Evolutionary conservation across 2,329 filamentous ascomycete species (phyloP).

Genomic region (Exophiala oligosperma): DNA sequence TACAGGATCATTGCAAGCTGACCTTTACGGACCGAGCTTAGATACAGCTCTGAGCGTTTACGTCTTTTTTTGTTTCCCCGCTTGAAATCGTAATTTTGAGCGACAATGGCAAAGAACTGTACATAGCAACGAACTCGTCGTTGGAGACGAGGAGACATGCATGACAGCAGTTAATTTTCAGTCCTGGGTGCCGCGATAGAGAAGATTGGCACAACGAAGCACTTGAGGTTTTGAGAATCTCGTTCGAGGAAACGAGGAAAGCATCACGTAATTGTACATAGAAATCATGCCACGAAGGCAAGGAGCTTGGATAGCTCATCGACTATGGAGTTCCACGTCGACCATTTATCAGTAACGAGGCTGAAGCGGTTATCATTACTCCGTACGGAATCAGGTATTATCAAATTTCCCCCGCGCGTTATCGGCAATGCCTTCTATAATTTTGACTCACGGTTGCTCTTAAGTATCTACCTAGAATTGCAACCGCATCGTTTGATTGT

Average conservation of each 20-base stretch:
- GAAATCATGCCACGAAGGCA: background rate
- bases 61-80: slow-evolving; percentile 7
- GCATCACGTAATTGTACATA: slow-evolving; percentile 11
- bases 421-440: background rate
- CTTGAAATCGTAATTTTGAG: slow-evolving; percentile 4
- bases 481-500: too few species aligned
- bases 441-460: too few species aligned
- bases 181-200: background rate
- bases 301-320: slow-evolving; percentile 16
- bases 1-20: slow-evolving; percentile 78
- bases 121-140: background rate
- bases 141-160: background rate
- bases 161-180: background rate
- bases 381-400: background rate
- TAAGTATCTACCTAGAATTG: too few species aligned
- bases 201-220: background rate
- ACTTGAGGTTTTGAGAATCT: background rate
- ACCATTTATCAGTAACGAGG: too few species aligned
- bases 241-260: background rate
- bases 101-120: background rate
- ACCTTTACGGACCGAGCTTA: slow-evolving; percentile 59
- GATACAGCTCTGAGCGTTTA: background rate
- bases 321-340: too few species aligned
- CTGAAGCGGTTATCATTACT: too few species aligned
- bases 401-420: background rate